Conservation (phyloP, 2,329 filamentous ascomycete genomes). For the Diaporthe vaccinii region DNA sequence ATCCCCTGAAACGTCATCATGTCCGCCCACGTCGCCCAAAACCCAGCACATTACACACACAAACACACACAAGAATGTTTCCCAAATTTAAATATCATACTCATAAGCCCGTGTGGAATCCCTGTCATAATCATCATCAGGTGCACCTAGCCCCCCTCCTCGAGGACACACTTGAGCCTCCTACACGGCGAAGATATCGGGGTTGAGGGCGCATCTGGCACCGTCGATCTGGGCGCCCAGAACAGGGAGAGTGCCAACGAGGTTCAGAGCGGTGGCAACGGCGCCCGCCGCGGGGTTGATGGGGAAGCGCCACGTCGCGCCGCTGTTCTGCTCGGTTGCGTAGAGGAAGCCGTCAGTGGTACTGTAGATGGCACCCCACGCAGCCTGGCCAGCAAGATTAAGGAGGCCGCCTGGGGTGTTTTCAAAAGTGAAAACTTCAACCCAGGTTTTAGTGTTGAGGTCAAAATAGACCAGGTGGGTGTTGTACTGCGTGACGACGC, state of each 20-base stretch:
- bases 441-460: not conserved
- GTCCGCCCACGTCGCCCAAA: not conserved
- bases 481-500: not conserved
- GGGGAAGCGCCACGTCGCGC: conserved; percentile 14
- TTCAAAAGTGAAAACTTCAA: not conserved
- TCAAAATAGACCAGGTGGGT: conserved; percentile 27
- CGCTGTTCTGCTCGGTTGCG: not conserved
- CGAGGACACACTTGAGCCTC: not conserved
- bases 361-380: conserved; percentile 25
- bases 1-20: not conserved
- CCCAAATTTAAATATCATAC: not conserved
- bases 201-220: conserved; percentile 9
- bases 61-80: not conserved
- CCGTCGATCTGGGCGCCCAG: not conserved
- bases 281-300: not conserved
- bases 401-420: not conserved
- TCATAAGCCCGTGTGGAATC: not conserved
- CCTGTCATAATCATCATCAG: not conserved
- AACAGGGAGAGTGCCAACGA: not conserved
- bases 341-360: conserved; percentile 21
- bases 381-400: not conserved
- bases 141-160: not conserved
- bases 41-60: not conserved
- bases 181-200: not conserved
- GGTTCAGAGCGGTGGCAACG: not conserved